Conservation (phyloP, 208 protist genomes). For the Crithidia sp. region DNA sequence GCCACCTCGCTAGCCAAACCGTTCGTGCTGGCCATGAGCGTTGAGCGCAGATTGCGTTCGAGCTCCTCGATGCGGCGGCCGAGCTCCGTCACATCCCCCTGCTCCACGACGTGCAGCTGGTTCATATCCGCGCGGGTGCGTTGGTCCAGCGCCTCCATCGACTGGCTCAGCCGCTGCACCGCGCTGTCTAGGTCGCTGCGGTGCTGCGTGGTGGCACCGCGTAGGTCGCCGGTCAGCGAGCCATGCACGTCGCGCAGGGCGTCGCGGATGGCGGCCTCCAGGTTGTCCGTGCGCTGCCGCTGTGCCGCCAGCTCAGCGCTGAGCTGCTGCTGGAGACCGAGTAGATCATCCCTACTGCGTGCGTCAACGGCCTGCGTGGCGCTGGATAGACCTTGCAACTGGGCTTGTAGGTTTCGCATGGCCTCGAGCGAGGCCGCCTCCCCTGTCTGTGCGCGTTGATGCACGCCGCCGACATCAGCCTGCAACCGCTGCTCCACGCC, state of each 20-base stretch:
- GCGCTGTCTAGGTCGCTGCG: slow-evolving; percentile 32
- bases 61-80: slow-evolving; percentile 46
- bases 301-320: slow-evolving; percentile 35
- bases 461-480: slow-evolving; percentile 47
- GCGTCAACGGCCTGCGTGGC: slow-evolving; percentile 62
- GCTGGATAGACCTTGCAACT: slow-evolving; percentile 46
- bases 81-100: slow-evolving; percentile 45
- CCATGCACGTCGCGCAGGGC: slow-evolving; percentile 67
- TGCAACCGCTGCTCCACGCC: slow-evolving; percentile 73
- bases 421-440: slow-evolving; percentile 60
- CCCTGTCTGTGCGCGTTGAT: slow-evolving; percentile 55
- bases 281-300: slow-evolving; percentile 56
- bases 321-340: slow-evolving; percentile 66
- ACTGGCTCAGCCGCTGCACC: slow-evolving; percentile 46
- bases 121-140: slow-evolving; percentile 55
- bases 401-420: slow-evolving; percentile 50
- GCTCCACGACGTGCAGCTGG: slow-evolving; percentile 49
- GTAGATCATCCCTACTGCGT: slow-evolving; percentile 45
- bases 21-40: slow-evolving; percentile 53
- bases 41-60: slow-evolving; percentile 36
- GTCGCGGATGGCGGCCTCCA: slow-evolving; percentile 59
- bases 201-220: slow-evolving; percentile 27
- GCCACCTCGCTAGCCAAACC: slow-evolving; percentile 63
- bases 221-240: slow-evolving; percentile 56
- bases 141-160: slow-evolving; percentile 63